Base-by-base conservation (phyloP, 495 filamentous ascomycete species). In the Trichoderma reesei region DNA sequence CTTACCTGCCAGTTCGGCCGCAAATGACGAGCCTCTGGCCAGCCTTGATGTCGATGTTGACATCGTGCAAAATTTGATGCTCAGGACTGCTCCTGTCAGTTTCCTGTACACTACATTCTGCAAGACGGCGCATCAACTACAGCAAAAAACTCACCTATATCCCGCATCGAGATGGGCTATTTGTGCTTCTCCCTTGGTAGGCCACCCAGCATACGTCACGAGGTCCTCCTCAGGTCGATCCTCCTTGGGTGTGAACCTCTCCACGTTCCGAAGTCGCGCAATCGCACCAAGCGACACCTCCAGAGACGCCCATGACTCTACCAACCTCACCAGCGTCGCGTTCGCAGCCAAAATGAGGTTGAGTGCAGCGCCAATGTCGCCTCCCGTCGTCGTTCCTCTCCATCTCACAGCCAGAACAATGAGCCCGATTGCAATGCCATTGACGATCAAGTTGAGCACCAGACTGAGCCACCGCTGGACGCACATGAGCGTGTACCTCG, bases 251-350 rank as follows among this genome's bases (percentile, higher is more conserved):
- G 76, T 79, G 18, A 69, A 67, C n/a, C 63, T 64, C 3, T 72
- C 70, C 62, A 82, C 82, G 11, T 56, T 56, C 14, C 0, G 66
- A 66, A 85, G 65, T 6, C 81, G 70, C 2, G 79, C 69, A 5
- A 85, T 69, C 0, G 82, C 81, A 0, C 82, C 83, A 10, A 85
- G 72, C 0, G 76, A 83, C 2, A 78, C 79, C 60, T 86, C 83
- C 6, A 85, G 66, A 31, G 70, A 64, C 0, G 81, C 81, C 76
- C 76, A 85, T 1, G 61, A 68, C 16, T 65, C 66, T 10, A 82
- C 73, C 13, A 78, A 63, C 6, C 65, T 16, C 26, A 70, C 65
- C 5, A 79, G 67, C 36, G 67, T 74, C 31, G 70, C 68, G 26
- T 72, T 78, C 3, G 72, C 65, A 11, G 67, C 67, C 1, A 75